Evolutionary conservation across 208 protist genomes (phyloP).

Genomic region (Crithidia fasciculata): DNA sequence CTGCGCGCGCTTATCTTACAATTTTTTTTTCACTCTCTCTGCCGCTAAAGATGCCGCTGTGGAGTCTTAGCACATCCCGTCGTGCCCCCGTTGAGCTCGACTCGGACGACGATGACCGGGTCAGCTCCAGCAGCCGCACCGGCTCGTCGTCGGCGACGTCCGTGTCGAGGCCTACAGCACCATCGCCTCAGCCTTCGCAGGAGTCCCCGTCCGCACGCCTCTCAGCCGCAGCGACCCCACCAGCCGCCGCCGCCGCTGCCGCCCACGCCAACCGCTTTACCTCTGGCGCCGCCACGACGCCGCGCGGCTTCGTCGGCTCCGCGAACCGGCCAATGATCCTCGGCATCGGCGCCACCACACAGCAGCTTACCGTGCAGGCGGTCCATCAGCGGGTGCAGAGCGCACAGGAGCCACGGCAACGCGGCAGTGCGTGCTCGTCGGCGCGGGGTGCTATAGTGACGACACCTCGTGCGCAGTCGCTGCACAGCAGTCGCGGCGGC

Average conservation of each 20-base stretch:
- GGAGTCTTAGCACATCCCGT: slow-evolving; percentile 9
- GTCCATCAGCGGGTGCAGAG: slow-evolving; percentile 16
- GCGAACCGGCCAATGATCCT: slow-evolving; percentile 8
- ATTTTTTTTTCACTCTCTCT: background rate
- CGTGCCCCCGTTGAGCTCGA: slow-evolving; percentile 19
- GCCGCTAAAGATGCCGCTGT: slow-evolving; percentile 16
- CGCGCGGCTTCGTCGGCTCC: background rate
- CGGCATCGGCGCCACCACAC: background rate
- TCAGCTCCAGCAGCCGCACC: slow-evolving; percentile 16
- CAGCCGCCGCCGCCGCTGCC: background rate
- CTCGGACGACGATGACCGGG: slow-evolving; percentile 23
- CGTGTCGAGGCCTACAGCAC: background rate
- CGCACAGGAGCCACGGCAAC: slow-evolving; percentile 5
- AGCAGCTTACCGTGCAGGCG: slow-evolving; percentile 3
- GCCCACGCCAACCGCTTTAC: background rate
- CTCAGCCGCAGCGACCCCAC: background rate
- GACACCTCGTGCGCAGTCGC: slow-evolving; percentile 15
- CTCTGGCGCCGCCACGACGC: background rate
- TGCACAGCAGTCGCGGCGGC: slow-evolving; percentile 28
- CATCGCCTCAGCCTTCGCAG: slow-evolving; percentile 1
- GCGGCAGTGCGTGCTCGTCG: slow-evolving; percentile 4
- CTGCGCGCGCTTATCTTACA: background rate
- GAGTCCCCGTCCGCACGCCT: background rate
- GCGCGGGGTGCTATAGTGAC: background rate
- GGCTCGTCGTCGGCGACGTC: slow-evolving; percentile 8